Evolutionary conservation across 192 early-diverging fungal genomes (phyloP), one percentile per base, ranked within the genome.

Genomic region (Mortierella claussenii): DNA sequence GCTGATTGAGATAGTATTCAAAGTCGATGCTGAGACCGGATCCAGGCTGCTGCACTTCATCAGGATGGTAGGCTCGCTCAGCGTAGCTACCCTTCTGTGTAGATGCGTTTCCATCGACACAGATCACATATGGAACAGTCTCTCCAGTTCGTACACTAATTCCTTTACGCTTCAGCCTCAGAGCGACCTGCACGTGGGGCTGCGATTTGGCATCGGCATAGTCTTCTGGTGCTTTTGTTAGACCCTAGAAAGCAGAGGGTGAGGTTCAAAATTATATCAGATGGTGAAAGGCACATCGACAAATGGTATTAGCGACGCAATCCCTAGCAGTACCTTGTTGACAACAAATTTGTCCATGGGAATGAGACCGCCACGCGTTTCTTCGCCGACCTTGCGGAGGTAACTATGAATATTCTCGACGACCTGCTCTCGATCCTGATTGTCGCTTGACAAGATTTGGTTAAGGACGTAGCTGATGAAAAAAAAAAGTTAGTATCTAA

Each of bases 171-270:
- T 89, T 90, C 87, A 96, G 82, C 8, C 87, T 74, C 11, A 96
- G 80, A 5, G 98, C 98, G 3, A 99, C 98, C 45, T 93, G 92
- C 15, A 99, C 97, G 60, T 99, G 98, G 0, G 98, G 96, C 66
- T 96, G 97, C 6, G 80, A 79, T 66, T 95, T 93, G 18, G 75
- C 85, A 73, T 98, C 96, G 1, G 92, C 83, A 75, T 99, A 99
- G 21, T 88, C 90, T 59, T 97, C 91, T 0, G 95, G 95, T 44
- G 90, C 80, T 80, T 98, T 99, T 23, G 94, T 96, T 20, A 99
- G 80, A 24, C 91, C 88, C 86, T 92, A 51, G 9, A 37, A 2
- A 27, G 21, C 26, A 27, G 37, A 40, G 37, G 13, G 7, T 10
- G 13, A 10, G 37, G 13, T 7, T 40, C 8, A 40, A 40, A 40